Evolutionary conservation across 2,329 filamentous ascomycete genomes (phyloP), one percentile per base, ranked within the genome.

Genomic region (Diaporthe aspalathi): DNA sequence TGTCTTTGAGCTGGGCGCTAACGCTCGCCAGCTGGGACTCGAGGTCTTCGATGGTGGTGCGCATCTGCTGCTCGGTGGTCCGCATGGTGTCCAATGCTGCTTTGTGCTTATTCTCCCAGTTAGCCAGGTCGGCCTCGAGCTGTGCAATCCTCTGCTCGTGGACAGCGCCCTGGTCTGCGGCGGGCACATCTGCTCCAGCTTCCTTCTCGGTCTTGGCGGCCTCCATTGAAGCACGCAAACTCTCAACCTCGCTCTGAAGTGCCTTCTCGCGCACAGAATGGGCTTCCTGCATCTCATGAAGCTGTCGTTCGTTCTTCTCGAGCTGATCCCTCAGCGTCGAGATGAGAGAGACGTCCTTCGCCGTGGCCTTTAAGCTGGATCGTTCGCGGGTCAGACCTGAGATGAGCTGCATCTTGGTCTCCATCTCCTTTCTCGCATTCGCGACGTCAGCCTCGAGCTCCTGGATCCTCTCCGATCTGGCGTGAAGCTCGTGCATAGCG

Each of bases 341-440:
- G 40, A 98, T 92, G 74, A 98, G 91, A 0, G 94, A 95, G 79
- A 98, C 97, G 78, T 99, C 96, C 78, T 97, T 91, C 9, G 94
- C 93, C 29, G 93, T 92, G 2, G 80, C 88, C 79, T 95, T 94
- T 83, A 98, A 87, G 82, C 94, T 98, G 3, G 94, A 95, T 72
- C 97, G 88, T 81, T 99, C 97, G 68, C 96, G 92, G 4, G 96
- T 97, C 74, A 99, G 86, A 8, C 96, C 96, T 38, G 94, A 94
- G 76, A 99, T 98, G 78, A 99, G 95, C 38, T 94, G 93, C 86
- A 95, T 94, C 88, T 99, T 99, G 74, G 89, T 91, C 79, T 99
- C 96, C 92, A 98, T 97, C 81, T 99, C 96, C 84, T 94, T 97
- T 84, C 94, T 96, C 27, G 94, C 90, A 5, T 90, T 91, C 32